Percentiles rank a stretch among this genome's conserved stretches.
phyloP scores from a whole-genome alignment of 208 protist genomes.

The Crithidia fasciculata region DNA sequence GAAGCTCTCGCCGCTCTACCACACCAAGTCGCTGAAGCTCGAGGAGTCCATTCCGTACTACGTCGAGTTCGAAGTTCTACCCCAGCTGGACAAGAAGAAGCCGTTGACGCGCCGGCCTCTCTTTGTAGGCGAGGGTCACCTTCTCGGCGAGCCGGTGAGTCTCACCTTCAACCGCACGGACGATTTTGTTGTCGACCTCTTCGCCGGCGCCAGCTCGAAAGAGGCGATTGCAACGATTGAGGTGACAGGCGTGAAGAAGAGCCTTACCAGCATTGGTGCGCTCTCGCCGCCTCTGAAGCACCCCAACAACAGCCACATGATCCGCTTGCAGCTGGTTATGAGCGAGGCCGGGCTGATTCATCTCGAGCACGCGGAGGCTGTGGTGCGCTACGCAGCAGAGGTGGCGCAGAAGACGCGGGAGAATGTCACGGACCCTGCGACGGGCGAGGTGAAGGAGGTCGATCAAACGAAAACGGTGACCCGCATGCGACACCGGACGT shows the following conservation, averaged over 20 bases:
- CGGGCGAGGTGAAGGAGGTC: constrained; percentile 27
- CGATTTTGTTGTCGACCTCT: constrained; percentile 77
- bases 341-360: constrained; percentile 79
- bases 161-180: constrained; percentile 78
- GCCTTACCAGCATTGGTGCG: constrained; percentile 45
- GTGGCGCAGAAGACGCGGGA: constrained; percentile 41
- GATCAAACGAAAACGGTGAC: constrained; percentile 28
- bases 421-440: constrained; percentile 31
- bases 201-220: constrained; percentile 10
- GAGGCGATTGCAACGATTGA: constrained; percentile 44
- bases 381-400: constrained; percentile 68
- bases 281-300: constrained; percentile 53
- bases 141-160: constrained; percentile 57
- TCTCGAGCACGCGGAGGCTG: constrained; percentile 60
- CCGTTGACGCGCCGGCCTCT: constrained; percentile 18
- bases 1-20: constrained; percentile 78
- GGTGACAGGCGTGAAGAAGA: constrained; percentile 54
- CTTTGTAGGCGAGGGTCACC: constrained; percentile 6
- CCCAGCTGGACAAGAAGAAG: constrained; percentile 35
- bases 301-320: constrained; percentile 81
- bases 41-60: constrained; percentile 58
- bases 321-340: constrained; percentile 74
- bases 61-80: constrained; percentile 57
- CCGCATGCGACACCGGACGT: constrained; percentile 47
- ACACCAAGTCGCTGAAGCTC: constrained; percentile 73